phyloP scores from a whole-genome alignment of 108 stramenopile species.

The Stephanodiscus triporus region DNA sequence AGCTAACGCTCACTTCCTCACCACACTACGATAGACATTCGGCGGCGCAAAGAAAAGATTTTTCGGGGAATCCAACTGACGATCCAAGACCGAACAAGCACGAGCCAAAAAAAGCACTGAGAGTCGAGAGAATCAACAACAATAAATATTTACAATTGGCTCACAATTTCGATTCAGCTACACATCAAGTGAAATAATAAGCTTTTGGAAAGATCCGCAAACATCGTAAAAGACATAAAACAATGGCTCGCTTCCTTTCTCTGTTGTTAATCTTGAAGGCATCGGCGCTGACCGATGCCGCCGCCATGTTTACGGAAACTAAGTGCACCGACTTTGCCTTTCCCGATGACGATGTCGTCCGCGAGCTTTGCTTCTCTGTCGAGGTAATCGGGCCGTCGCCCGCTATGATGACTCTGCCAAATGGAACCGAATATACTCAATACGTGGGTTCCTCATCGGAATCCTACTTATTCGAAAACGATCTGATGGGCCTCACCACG shows the following conservation, averaged over 20 bases:
- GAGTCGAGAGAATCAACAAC: no score
- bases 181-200: no score
- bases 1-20: neutral
- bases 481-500: neutral
- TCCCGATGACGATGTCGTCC: conserved; percentile 2
- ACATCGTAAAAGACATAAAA: no score
- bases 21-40: no score
- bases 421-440: conserved; percentile 1
- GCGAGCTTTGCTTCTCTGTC: conserved; percentile 6
- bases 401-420: neutral
- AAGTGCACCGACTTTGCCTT: conserved; percentile 1
- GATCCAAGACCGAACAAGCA: no score
- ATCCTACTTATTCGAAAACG: neutral
- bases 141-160: no score
- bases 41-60: no score
- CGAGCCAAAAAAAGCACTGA: no score
- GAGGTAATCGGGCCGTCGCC: neutral
- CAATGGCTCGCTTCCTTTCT: neutral
- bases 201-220: no score
- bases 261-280: conserved; percentile 3
- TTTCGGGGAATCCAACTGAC: no score
- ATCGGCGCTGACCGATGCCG: neutral
- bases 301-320: neutral
- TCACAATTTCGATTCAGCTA: no score
- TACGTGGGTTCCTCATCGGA: neutral